Evolutionary conservation across 1,139 yeast genomes (phyloP), one percentile per base, ranked within the genome.

Genomic region (Trichomonascaceae sp.): DNA sequence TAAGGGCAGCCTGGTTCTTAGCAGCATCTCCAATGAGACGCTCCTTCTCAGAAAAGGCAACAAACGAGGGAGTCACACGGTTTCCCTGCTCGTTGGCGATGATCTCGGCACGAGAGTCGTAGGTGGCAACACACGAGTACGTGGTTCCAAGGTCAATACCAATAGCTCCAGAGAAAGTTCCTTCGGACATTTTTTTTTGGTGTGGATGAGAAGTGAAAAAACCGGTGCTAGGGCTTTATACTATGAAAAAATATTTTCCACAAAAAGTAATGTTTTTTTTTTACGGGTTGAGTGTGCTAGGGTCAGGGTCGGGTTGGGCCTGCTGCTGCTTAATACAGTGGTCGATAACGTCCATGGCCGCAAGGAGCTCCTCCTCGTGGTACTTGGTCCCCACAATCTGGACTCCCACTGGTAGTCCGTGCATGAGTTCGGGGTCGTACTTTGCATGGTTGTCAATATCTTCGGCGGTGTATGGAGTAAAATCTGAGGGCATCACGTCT

Each of bases 161-260:
- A 72, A 87, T 85, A 71, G 97, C 97, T 77, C 94, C 94, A 77
- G 87, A 93, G 81, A 81, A 87, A 73, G 87, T 93, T 80, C 95
- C 95, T 77, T 87, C 96, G 36, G 16, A 5, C 8, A 26, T 26
- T 32, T 17, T 31, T 28, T 25, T 30, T 25, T 29, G 15, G 35
- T 29, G 18, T 23, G 28, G 31, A 13, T 18, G 11, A 26, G 17
- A 33, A 26, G 22, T 15, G 20, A 33, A 28, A 15, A 30, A 4
- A 15, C 5, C 14, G 15, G 30, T 8, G 16, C 23, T 20, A 20
- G 11, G 23, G 23, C 23, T 20, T 20, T 20, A 20, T 20, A 20
- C 23, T 6, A 8, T 6, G 11, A 20, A 20, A 20, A 20, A 20
- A 20, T 8, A 20, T 20, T 20, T 20, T 6, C 23, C 6, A 20